Evolutionary conservation across 768 basidiomycete genomes (phyloP).

Genomic region (Trametes cubensis): DNA sequence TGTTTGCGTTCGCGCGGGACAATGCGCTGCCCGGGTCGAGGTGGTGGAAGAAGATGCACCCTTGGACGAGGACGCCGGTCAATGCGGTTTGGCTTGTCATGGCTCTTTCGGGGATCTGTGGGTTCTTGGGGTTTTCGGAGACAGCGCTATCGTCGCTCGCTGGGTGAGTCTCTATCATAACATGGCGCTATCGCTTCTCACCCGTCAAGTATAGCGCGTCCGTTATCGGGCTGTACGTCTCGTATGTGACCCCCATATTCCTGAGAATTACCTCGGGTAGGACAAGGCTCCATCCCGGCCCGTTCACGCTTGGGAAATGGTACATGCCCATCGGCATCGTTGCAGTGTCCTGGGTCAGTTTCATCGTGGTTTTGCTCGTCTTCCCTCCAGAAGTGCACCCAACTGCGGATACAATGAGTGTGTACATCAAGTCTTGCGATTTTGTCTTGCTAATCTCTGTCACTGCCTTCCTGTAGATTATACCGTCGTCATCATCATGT

Average conservation of each 20-base stretch:
- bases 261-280: conserved; percentile 72
- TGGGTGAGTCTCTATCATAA: conserved; percentile 47
- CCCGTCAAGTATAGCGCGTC: conserved; percentile 49
- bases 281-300: conserved; percentile 57
- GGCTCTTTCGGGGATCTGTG: conserved; percentile 54
- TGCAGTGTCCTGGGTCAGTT: conserved; percentile 68
- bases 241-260: conserved; percentile 69
- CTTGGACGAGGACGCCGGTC: conserved; percentile 65
- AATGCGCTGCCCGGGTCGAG: conserved; percentile 73
- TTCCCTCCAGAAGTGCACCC: conserved; percentile 52
- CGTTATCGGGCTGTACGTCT: conserved; percentile 71
- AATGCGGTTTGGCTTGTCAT: conserved; percentile 80
- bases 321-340: conserved; percentile 58
- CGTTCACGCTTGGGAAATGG: conserved; percentile 64
- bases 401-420: conserved; percentile 57
- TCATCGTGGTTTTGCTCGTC: conserved; percentile 59
- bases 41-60: conserved; percentile 68
- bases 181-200: background rate
- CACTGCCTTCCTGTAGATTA: conserved; percentile 54
- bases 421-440: conserved; percentile 28
- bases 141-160: conserved; percentile 68
- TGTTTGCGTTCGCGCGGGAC: conserved; percentile 76
- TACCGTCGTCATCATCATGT: conserved; percentile 64
- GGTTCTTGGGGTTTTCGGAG: conserved; percentile 64
- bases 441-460: no score